Evolutionary conservation across 2,329 filamentous ascomycete genomes (phyloP), one percentile per base, ranked within the genome.

Genomic region (Talaromyces sp.): DNA sequence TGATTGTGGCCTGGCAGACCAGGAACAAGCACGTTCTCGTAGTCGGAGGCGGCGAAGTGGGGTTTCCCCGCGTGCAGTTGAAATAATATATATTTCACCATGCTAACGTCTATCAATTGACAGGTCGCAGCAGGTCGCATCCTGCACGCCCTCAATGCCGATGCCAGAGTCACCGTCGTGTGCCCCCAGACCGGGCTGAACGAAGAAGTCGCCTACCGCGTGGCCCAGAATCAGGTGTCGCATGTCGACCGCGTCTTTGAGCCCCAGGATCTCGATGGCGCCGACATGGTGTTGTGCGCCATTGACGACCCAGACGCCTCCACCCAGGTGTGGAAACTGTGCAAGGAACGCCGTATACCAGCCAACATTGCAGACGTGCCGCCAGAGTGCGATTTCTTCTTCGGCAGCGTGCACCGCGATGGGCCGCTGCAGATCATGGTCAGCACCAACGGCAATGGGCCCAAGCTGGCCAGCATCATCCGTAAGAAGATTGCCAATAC

Each of bases 401-500:
- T 99, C 79, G 95, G 95, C 65, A 95, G 90, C 73, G 89, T 97
- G 44, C 91, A 99, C 78, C 89, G 95, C 57, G 95, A 99, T 74
- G 95, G 95, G 0, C 95, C 95, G 5, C 78, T 99, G 64, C 95
- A 99, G 80, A 89, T 99, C 70, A 99, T 99, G 95, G 94, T 99
- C 68, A 96, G 91, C 79, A 99, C 95, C 40, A 99, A 98, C 74
- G 95, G 95, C 58, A 97, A 96, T 73, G 95, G 95, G 0, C 95
- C 95, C 0, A 88, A 94, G 72, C 79, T 99, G 65, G 95, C 95
- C 9, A 94, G 91, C 67, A 88, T 93, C 55, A 90, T 99, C 57
- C 82, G 94, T 59, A 85, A 89, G 72, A 87, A 90, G 72, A 96
- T 99, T 66, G 93, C 92, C 18, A 83, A 81, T 23, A 83, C 82